A percentile compares a stretch with the other conserved stretches of the same genome.
These are phyloP conservation scores for Rhododendron simsii DNA, from an alignment of 148 eudicot genomes.

Conservation along the genomic window DNA sequence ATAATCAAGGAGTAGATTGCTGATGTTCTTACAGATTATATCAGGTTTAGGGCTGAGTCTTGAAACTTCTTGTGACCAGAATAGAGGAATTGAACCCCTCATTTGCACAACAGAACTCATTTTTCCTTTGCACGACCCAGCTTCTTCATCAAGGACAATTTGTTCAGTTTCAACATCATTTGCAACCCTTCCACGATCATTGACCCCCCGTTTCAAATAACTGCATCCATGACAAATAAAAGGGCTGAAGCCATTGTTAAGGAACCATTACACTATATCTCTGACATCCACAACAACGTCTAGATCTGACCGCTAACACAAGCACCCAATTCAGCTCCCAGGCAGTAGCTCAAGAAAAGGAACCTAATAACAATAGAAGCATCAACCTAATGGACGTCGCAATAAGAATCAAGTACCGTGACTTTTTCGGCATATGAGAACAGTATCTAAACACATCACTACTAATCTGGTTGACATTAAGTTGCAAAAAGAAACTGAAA, in stretches of 20 bases:
- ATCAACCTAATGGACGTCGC: not conserved
- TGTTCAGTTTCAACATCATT: slow-evolving; percentile 99
- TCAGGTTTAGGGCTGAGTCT: slow-evolving; percentile 98
- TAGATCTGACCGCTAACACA: not conserved
- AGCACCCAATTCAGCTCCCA: not conserved
- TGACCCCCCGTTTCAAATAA: slow-evolving; percentile 94
- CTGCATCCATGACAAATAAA: slow-evolving; percentile 36
- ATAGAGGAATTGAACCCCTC: slow-evolving; percentile 99
- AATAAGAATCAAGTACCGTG: not conserved
- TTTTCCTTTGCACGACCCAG: slow-evolving; percentile 88
- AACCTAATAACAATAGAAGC: not conserved
- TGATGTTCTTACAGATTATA: slow-evolving; percentile 63
- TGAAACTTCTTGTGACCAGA: slow-evolving; percentile 99
- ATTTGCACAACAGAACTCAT: slow-evolving; percentile 99
- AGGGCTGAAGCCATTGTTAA: not conserved
- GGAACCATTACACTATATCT: not conserved
- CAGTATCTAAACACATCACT: not conserved
- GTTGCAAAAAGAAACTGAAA: not conserved
- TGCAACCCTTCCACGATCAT: slow-evolving; percentile 97
- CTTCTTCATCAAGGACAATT: slow-evolving; percentile 94
- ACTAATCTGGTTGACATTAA: not conserved
- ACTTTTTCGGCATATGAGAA: not conserved
- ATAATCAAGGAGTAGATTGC: not conserved
- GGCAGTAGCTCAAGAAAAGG: not conserved
- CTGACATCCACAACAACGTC: not conserved